Percentiles rank a stretch among this genome's conserved stretches.
phyloP scores from a whole-genome alignment of 148 eudicot genomes.

The Camellia sinensis region DNA sequence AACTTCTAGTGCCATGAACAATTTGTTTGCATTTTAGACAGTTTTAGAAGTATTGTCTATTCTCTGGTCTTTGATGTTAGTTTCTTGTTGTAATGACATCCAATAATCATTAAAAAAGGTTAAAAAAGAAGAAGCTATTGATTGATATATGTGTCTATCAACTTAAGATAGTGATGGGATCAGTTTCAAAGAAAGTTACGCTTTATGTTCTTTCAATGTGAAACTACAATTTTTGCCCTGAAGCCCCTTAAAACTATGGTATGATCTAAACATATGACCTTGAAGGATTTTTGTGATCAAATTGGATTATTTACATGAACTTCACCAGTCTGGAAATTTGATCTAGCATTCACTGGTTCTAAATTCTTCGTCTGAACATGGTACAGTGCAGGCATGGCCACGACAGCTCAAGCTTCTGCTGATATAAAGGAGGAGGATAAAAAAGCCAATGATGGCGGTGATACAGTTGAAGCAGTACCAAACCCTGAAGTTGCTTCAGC shows the following conservation, averaged over 20 bases:
- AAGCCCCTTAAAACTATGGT: too few relatives aligned
- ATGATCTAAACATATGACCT: too few relatives aligned
- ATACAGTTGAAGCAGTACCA: constrained; percentile 19
- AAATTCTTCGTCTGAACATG: constrained; percentile 11
- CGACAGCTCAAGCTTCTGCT: constrained; percentile 23
- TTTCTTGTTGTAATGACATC: too few relatives aligned
- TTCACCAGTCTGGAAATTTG: not conserved
- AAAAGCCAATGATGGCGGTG: constrained; percentile 19
- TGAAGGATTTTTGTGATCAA: not conserved
- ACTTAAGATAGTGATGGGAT: too few relatives aligned
- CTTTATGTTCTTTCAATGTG: too few relatives aligned
- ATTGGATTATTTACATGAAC: not conserved
- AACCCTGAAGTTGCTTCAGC: constrained; percentile 38
- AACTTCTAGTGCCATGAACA: not conserved
- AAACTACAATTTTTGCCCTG: too few relatives aligned
- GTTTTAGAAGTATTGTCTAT: not conserved
- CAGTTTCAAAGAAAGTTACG: too few relatives aligned
- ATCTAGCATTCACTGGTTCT: not conserved
- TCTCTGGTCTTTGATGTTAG: too few relatives aligned
- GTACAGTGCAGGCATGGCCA: constrained; percentile 37
- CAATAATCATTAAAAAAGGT: too few relatives aligned
- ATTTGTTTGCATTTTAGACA: not conserved
- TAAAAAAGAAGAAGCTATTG: too few relatives aligned
- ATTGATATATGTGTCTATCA: too few relatives aligned
- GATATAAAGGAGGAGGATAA: constrained; percentile 29